These are phyloP conservation scores for Vitis rotundifolia DNA, from an alignment of 164 flowering plant species.

Conservation along the genomic window DNA sequence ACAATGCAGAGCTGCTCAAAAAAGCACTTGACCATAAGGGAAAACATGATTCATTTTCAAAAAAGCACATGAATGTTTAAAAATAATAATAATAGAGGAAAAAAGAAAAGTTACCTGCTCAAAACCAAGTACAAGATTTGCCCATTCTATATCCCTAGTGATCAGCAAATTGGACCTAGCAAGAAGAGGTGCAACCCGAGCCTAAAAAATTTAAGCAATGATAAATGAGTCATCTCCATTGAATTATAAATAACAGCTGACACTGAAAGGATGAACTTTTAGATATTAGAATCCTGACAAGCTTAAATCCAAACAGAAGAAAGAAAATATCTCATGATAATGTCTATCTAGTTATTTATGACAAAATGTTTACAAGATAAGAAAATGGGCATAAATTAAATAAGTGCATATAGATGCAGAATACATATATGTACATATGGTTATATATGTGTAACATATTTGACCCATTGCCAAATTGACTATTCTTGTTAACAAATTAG, in stretches of 20 bases:
- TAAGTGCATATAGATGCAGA: no score
- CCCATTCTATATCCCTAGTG: constrained; percentile 97
- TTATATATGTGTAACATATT: no score
- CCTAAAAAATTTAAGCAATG: constrained; percentile 37
- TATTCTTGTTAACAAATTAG: no score
- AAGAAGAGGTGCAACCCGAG: constrained; percentile 75
- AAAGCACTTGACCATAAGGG: no score
- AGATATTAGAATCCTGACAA: neutral
- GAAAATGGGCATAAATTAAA: neutral
- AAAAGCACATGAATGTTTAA: neutral
- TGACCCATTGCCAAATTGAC: no score
- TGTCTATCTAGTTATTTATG: neutral
- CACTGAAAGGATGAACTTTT: neutral
- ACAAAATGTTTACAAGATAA: neutral
- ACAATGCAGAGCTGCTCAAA: no score
- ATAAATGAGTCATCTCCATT: neutral
- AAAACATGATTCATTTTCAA: no score
- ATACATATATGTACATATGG: no score
- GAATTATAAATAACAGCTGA: neutral
- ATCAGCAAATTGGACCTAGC: constrained; percentile 89
- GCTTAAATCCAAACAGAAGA: neutral
- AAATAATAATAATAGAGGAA: neutral
- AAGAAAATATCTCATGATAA: neutral
- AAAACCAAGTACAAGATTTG: constrained; percentile 87
- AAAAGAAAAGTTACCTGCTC: constrained; percentile 67